Evolutionary conservation across 225 moss, liverwort and hornwort species (phyloP), one percentile per base, ranked within the genome.

Genomic region (Marchantia polymorpha): DNA sequence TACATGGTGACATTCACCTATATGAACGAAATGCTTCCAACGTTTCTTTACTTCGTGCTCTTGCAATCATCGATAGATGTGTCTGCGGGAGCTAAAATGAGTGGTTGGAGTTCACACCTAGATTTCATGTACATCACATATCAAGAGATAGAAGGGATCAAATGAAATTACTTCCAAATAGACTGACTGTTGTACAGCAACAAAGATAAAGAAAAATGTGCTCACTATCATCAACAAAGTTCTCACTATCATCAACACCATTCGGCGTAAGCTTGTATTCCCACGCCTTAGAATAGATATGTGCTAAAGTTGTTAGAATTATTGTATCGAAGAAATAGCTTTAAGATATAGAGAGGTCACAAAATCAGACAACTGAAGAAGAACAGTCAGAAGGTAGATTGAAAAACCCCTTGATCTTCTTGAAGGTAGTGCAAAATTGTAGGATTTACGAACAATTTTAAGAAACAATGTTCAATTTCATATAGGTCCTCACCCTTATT

Each of bases 41-140:
- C 78, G 81, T 66, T 14, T 75, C 75, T 59, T 81, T 52, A 63
- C 69, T 81, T 20, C 63, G 63, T 27, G 75, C 69, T 10, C 78
- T 69, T 14, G 78, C 61, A 69, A 81, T 78, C 25, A 52, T 78
- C 51, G 81, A 68, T 11, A 75, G 7, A 31, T 75, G 78, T 78
- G 52, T 75, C 16, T 26, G 73, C 15, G 77, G 51, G 10, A 75
- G 17, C 30, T 76, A 70, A 70, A 19, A 72, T 3, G 51, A 50
- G 47, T 61, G 61, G 7, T 69, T 69, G 12, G 75, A 61, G 26
- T 54, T 14, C 15, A 75, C 48, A 74, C 27, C 75, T 85, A 19
- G 51, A 71, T 53, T 52, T 73, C 25, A 64, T 3, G 0, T 15
- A 17, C 52, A 23, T 23, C 9, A 53, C 25, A 22, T 3, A 69